Percentiles rank a stretch among this genome's conserved stretches.
These are phyloP conservation scores for Trametes gibbosa DNA, from an alignment of 768 basidiomycete genomes.

Conservation along the genomic window DNA sequence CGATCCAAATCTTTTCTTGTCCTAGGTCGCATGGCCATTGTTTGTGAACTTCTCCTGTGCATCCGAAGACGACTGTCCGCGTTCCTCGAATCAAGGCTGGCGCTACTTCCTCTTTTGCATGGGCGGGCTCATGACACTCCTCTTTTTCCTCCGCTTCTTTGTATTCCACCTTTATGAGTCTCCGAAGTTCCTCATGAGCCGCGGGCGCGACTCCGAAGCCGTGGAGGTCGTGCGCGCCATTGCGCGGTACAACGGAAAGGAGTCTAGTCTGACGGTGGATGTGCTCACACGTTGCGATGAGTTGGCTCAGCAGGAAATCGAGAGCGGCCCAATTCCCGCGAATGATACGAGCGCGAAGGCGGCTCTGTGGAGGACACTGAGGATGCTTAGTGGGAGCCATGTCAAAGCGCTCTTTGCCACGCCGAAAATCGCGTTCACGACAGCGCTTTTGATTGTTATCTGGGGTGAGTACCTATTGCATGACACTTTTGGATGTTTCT, in stretches of 20 bases:
- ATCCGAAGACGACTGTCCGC: slow-evolving; percentile 38
- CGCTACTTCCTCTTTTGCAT: slow-evolving; percentile 71
- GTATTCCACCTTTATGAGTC: slow-evolving; percentile 66
- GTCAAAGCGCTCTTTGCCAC: slow-evolving; percentile 51
- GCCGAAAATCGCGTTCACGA: slow-evolving; percentile 48
- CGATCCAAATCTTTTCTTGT: background rate
- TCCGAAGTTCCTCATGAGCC: slow-evolving; percentile 70
- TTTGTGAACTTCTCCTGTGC: slow-evolving; percentile 67
- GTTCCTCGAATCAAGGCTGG: slow-evolving; percentile 66
- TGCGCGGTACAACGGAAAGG: slow-evolving; percentile 57
- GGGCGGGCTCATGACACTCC: slow-evolving; percentile 65
- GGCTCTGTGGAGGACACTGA: slow-evolving; percentile 40
- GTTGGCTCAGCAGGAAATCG: background rate
- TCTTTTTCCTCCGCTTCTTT: slow-evolving; percentile 63
- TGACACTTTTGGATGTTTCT: background rate
- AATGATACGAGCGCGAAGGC: slow-evolving; percentile 31
- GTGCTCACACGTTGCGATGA: slow-evolving; percentile 35
- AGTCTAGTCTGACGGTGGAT: slow-evolving; percentile 47
- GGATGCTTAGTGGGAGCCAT: slow-evolving; percentile 39
- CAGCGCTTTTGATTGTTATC: slow-evolving; percentile 46
- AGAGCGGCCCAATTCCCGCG: no score
- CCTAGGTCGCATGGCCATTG: slow-evolving; percentile 68
- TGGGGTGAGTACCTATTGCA: slow-evolving; percentile 41
- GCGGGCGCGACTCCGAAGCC: slow-evolving; percentile 59
- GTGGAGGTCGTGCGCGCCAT: slow-evolving; percentile 61